Conservation (phyloP, 257 asterid species). For the Solanum neorickii region DNA sequence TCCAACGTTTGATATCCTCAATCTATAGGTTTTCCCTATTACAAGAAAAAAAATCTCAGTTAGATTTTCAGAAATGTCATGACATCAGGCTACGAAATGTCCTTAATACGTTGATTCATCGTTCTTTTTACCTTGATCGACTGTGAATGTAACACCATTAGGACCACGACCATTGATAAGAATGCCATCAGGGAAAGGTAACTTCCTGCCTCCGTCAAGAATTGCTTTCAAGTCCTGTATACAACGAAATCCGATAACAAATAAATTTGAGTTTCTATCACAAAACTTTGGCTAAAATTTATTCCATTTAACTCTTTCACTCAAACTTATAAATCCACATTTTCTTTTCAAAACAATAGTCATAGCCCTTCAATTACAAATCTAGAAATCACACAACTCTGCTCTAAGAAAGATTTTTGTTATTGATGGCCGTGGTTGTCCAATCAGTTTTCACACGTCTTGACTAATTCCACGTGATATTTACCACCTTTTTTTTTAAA, state of each 20-base stretch:
- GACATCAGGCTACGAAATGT: background rate
- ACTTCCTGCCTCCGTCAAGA: slow-evolving; percentile 65
- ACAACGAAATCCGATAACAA: background rate
- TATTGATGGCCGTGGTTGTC: background rate
- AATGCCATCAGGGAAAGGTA: slow-evolving; percentile 74
- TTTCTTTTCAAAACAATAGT: background rate
- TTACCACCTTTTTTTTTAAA: background rate
- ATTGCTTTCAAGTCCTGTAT: slow-evolving; percentile 44
- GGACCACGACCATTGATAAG: slow-evolving; percentile 88
- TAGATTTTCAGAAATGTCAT: background rate
- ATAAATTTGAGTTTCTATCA: background rate
- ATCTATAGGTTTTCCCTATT: slow-evolving; percentile 67
- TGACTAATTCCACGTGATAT: background rate
- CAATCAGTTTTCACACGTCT: background rate
- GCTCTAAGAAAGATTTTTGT: background rate
- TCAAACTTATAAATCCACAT: background rate
- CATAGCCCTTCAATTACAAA: background rate
- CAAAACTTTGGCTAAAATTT: background rate
- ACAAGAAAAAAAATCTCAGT: background rate
- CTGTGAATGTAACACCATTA: slow-evolving; percentile 41
- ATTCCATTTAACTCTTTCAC: background rate
- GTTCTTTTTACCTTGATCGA: slow-evolving; percentile 18
- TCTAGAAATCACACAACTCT: background rate
- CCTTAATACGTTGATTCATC: background rate
- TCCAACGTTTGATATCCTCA: slow-evolving; percentile 82